These are phyloP conservation scores for Penicillium steckii DNA, from an alignment of 495 filamentous ascomycete genomes.

Conservation along the genomic window DNA sequence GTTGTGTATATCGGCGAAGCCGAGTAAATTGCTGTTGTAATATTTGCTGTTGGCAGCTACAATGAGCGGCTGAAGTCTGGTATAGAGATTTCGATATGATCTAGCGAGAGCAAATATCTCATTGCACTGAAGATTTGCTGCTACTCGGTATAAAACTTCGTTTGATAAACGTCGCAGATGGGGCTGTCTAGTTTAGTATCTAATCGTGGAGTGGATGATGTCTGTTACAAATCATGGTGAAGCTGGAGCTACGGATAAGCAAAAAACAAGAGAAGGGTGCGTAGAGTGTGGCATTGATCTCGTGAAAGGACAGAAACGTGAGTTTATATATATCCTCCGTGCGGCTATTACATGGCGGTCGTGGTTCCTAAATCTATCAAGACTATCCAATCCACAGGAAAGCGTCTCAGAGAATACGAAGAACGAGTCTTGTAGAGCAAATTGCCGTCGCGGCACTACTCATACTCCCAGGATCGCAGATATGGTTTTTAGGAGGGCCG, in stretches of 20 bases:
- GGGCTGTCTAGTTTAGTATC: background rate
- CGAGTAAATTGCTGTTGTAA: background rate
- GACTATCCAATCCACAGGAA: background rate
- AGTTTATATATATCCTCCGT: background rate
- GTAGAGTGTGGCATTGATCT: background rate
- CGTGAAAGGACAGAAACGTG: background rate
- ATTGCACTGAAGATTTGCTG: background rate
- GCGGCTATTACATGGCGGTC: background rate
- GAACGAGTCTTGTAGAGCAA: background rate
- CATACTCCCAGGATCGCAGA: background rate
- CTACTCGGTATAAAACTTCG: background rate
- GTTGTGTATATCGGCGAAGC: background rate
- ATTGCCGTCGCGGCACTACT: background rate
- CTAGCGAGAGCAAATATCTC: background rate
- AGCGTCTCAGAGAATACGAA: background rate
- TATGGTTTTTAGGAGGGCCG: background rate
- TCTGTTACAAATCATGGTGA: background rate
- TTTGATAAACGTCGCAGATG: background rate
- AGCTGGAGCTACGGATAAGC: background rate
- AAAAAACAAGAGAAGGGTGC: background rate
- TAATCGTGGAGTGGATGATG: background rate
- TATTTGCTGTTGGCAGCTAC: background rate
- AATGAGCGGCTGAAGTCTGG: background rate
- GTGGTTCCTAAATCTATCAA: background rate
- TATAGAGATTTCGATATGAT: background rate